These are phyloP conservation scores for Xylaria nigripes DNA, from an alignment of 495 filamentous ascomycete genomes.

Conservation along the genomic window DNA sequence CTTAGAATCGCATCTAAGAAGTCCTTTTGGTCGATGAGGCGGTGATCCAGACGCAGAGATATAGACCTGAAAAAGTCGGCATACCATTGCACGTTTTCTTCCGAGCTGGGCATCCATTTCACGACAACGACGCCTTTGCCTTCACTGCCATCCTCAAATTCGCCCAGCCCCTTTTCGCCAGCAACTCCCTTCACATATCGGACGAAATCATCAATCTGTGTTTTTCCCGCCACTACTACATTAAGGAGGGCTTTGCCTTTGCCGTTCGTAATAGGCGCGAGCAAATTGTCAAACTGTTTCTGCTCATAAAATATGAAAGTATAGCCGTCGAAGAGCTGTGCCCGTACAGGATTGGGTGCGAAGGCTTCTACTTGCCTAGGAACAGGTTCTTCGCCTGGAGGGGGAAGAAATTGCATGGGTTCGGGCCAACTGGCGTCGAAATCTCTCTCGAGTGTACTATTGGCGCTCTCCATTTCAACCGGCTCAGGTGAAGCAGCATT, in stretches of 20 bases:
- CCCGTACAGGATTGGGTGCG: slow-evolving; percentile 55
- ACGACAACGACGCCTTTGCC: slow-evolving; percentile 72
- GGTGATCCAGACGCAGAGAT: slow-evolving; percentile 63
- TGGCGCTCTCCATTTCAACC: slow-evolving; percentile 41
- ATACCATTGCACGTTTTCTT: slow-evolving; percentile 58
- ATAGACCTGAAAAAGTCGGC: slow-evolving; percentile 57
- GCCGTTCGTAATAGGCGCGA: slow-evolving; percentile 65
- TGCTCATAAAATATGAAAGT: slow-evolving; percentile 81
- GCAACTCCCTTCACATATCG: slow-evolving; percentile 66
- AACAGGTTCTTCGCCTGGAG: slow-evolving; percentile 63
- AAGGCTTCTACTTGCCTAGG: slow-evolving; percentile 56
- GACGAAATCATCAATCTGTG: slow-evolving; percentile 67
- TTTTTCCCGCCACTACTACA: slow-evolving; percentile 52
- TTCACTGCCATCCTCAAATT: slow-evolving; percentile 52
- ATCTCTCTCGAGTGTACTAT: slow-evolving; percentile 69
- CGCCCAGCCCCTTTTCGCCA: slow-evolving; percentile 60
- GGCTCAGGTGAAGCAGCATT: slow-evolving; percentile 57
- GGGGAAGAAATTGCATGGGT: slow-evolving; percentile 59
- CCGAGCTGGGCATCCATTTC: slow-evolving; percentile 56
- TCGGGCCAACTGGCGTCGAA: slow-evolving; percentile 80
- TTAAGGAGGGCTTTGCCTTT: slow-evolving; percentile 73
- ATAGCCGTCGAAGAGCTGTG: slow-evolving; percentile 73
- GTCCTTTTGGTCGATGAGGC: slow-evolving; percentile 81
- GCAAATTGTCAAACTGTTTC: slow-evolving; percentile 69
- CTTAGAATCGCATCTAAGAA: slow-evolving; percentile 85